These are phyloP conservation scores for Salix brachista DNA, from an alignment of 345 rosid genomes.

Conservation along the genomic window DNA sequence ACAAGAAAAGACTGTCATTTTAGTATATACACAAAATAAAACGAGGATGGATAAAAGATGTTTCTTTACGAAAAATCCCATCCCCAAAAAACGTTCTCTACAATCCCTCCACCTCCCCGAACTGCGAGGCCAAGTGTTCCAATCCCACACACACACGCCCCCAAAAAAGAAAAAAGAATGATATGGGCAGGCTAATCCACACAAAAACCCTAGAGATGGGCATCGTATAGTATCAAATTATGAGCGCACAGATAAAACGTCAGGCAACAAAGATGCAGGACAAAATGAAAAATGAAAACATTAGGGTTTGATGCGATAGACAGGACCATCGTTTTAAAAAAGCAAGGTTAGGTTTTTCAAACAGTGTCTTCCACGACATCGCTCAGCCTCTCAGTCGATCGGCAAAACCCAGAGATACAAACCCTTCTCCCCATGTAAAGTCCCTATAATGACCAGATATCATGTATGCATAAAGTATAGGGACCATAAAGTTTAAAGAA, in stretches of 20 bases:
- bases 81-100: constrained; percentile 86
- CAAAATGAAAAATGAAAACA: background rate
- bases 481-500: background rate
- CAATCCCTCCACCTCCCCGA: constrained; percentile 85
- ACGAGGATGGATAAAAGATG: background rate
- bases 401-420: constrained; percentile 94
- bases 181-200: background rate
- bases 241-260: background rate
- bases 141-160: constrained; percentile 3
- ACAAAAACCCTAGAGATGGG: background rate
- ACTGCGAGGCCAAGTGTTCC: constrained; percentile 93
- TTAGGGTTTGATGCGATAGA: background rate
- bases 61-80: constrained; percentile 74
- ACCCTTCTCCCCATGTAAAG: constrained; percentile 87
- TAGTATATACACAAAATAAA: background rate
- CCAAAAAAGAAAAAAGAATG: no score
- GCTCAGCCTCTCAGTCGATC: constrained; percentile 93
- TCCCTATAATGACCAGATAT: constrained; percentile 47
- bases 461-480: constrained; percentile 1
- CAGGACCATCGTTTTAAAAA: background rate
- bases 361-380: constrained; percentile 94
- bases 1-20: background rate
- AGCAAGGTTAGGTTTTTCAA: constrained; percentile 29
- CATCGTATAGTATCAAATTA: background rate
- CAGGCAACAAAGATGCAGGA: background rate